Conservation (phyloP, 2,329 filamentous ascomycete species). For the Botrytis porri region DNA sequence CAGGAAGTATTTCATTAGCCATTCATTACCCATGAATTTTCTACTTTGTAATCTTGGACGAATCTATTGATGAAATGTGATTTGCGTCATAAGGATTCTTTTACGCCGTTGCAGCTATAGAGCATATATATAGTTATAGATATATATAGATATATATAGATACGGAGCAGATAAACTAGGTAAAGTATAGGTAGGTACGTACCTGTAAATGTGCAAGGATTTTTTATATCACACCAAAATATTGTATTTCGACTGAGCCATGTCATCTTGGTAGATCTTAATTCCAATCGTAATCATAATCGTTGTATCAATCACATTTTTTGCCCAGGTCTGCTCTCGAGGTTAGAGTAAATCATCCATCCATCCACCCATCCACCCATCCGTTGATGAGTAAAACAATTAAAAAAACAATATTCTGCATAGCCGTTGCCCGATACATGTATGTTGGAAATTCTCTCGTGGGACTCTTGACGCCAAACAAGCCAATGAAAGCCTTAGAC, state of each 20-base stretch:
- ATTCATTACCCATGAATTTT: neutral
- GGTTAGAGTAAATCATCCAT: neutral
- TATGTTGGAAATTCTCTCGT: slow-evolving; percentile 2
- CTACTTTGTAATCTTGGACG: neutral
- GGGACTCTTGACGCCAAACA: slow-evolving; percentile 8
- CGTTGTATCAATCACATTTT: neutral
- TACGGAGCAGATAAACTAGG: neutral
- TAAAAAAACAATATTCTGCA: neutral
- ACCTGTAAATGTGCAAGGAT: neutral
- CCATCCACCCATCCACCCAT: neutral
- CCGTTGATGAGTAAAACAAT: neutral
- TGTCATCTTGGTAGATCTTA: neutral
- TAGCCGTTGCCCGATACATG: neutral
- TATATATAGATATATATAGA: too few relatives aligned
- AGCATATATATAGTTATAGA: too few relatives aligned
- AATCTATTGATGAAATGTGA: neutral
- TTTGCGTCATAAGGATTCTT: neutral
- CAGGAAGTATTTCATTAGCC: neutral
- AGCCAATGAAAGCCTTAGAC: slow-evolving; percentile 2
- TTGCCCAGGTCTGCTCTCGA: neutral
- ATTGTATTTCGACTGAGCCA: neutral
- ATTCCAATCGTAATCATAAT: neutral
- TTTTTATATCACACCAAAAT: neutral
- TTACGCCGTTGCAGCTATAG: neutral
- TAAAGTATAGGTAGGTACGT: neutral